Evolutionary conservation across 2,329 filamentous ascomycete genomes (phyloP).

Genomic region (Didymella segeticola): DNA sequence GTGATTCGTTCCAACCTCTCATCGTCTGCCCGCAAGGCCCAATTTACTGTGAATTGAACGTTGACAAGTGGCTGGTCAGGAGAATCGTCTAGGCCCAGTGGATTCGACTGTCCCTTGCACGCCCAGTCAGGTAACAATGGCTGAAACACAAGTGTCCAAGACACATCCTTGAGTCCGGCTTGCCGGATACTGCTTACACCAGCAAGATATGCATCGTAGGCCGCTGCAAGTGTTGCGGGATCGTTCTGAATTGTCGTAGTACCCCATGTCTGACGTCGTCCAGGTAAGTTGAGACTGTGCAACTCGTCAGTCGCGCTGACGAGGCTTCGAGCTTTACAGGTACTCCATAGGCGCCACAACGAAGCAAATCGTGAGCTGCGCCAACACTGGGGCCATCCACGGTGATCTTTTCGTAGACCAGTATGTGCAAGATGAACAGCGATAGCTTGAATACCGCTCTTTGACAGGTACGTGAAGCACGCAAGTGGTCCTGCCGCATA

Average conservation of each 20-base stretch:
- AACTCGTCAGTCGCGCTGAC: slow-evolving; percentile 46
- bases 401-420: slow-evolving; percentile 15
- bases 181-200: slow-evolving; percentile 27
- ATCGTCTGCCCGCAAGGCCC: slow-evolving; percentile 38
- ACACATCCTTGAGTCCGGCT: slow-evolving; percentile 33
- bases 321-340: slow-evolving; percentile 40
- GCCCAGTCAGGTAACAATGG: slow-evolving; percentile 25
- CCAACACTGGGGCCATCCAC: slow-evolving; percentile 44
- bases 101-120: slow-evolving; percentile 20
- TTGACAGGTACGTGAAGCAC: slow-evolving; percentile 64
- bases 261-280: slow-evolving; percentile 41
- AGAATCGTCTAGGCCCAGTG: slow-evolving; percentile 19
- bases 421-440: slow-evolving; percentile 53
- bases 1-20: slow-evolving; percentile 34
- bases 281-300: slow-evolving; percentile 39
- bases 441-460: slow-evolving; percentile 60
- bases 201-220: slow-evolving; percentile 37
- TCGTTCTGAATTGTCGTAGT: slow-evolving; percentile 50
- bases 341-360: slow-evolving; percentile 47
- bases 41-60: slow-evolving; percentile 46
- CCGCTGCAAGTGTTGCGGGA: slow-evolving; percentile 34
- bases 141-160: slow-evolving; percentile 43
- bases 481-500: slow-evolving; percentile 59
- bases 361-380: slow-evolving; percentile 37
- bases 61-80: slow-evolving; percentile 39